A percentile compares a stretch with the other conserved stretches of the same genome.
Evolutionary conservation across 352 stramenopile species (phyloP).

Genomic region (Phytophthora chlamydospora): DNA sequence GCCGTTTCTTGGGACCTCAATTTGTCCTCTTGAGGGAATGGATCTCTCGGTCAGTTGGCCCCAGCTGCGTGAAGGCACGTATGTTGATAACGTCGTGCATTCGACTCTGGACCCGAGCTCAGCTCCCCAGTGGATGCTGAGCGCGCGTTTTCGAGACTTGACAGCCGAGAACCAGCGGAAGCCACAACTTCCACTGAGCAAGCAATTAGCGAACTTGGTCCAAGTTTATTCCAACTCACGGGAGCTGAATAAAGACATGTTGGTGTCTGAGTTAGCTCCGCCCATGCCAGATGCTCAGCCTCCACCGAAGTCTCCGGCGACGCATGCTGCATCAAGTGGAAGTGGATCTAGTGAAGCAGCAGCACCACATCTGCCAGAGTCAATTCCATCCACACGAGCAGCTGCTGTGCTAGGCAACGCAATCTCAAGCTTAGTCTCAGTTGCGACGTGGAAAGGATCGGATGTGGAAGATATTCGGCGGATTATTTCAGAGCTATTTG

Average conservation of each 20-base stretch:
- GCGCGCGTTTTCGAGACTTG: constrained; percentile 52
- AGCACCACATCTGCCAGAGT: constrained; percentile 34
- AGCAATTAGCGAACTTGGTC: constrained; percentile 70
- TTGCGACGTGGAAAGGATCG: constrained; percentile 74
- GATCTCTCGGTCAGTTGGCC: constrained; percentile 72
- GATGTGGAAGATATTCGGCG: constrained; percentile 71
- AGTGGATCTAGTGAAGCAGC: constrained; percentile 5
- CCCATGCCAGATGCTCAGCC: constrained; percentile 39
- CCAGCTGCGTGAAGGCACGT: constrained; percentile 76
- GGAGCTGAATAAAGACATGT: constrained; percentile 68
- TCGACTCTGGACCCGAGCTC: constrained; percentile 72
- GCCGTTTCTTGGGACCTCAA: constrained; percentile 42
- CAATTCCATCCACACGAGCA: constrained; percentile 76
- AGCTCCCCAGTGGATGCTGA: constrained; percentile 71
- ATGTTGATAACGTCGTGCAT: constrained; percentile 87
- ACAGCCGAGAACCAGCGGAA: constrained; percentile 55
- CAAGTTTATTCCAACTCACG: constrained; percentile 78
- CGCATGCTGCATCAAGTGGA: background rate
- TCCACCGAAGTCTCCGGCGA: constrained; percentile 16
- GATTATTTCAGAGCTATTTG: constrained; percentile 63
- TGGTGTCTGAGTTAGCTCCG: constrained; percentile 76
- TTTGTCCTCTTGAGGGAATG: constrained; percentile 58
- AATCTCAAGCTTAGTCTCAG: constrained; percentile 73
- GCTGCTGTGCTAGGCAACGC: constrained; percentile 74
- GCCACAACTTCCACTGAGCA: constrained; percentile 63